These are phyloP conservation scores for Xylaria sp. DNA, from an alignment of 2,329 filamentous ascomycete species.

Conservation along the genomic window DNA sequence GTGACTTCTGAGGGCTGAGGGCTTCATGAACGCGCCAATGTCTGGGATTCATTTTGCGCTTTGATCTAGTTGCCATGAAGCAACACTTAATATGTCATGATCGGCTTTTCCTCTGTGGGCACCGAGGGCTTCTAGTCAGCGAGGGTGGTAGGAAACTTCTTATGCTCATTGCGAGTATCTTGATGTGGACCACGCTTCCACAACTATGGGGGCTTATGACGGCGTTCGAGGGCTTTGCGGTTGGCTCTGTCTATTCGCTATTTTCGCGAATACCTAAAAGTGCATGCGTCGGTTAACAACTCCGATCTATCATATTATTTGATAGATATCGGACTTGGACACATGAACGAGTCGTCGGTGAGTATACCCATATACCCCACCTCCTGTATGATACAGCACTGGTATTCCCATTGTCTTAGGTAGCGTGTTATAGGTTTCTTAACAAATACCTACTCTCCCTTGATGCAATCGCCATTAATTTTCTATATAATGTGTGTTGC, in stretches of 20 bases:
- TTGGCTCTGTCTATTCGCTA: constrained; percentile 28
- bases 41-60: constrained; percentile 40
- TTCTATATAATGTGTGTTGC: constrained; percentile 4
- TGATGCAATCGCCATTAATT: background rate
- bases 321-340: constrained; percentile 23
- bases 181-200: constrained; percentile 50
- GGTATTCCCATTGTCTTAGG: constrained; percentile 20
- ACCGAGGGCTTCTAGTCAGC: constrained; percentile 49
- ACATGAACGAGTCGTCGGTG: constrained; percentile 39
- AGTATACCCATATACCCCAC: constrained; percentile 45
- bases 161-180: constrained; percentile 43
- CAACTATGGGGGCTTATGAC: constrained; percentile 50
- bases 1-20: constrained; percentile 50
- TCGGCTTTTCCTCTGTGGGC: constrained; percentile 52
- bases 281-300: constrained; percentile 21
- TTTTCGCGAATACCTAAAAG: constrained; percentile 19
- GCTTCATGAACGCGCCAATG: constrained; percentile 39
- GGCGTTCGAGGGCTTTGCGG: constrained; percentile 50
- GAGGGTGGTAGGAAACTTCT: constrained; percentile 51
- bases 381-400: constrained; percentile 25
- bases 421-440: constrained; percentile 31
- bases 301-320: constrained; percentile 16
- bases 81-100: constrained; percentile 35
- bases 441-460: constrained; percentile 21
- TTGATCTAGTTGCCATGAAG: constrained; percentile 24